Conservation (phyloP, 495 filamentous ascomycete species). For the Podospora sp. region DNA sequence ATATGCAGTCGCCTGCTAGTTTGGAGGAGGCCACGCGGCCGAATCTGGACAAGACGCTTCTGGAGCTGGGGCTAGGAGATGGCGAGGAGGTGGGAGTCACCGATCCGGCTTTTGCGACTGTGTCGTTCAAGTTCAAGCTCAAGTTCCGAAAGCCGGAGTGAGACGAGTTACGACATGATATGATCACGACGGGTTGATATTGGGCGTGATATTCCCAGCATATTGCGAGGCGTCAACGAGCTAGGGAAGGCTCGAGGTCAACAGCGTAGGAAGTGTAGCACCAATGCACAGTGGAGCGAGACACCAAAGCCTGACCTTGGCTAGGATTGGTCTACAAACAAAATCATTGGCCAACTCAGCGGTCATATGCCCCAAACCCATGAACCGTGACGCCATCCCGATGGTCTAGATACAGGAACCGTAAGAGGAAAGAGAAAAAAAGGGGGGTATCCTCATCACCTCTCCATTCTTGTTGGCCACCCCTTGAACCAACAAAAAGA, state of each 20-base stretch:
- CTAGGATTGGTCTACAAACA: neutral
- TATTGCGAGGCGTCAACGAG: slow-evolving; percentile 7
- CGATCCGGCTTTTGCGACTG: slow-evolving; percentile 75
- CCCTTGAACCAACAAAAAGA: neutral
- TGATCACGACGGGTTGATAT: neutral
- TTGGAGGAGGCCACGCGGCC: slow-evolving; percentile 78
- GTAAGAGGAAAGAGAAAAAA: slow-evolving; percentile 20
- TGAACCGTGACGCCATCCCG: slow-evolving; percentile 34
- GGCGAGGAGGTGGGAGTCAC: slow-evolving; percentile 70
- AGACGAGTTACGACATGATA: neutral
- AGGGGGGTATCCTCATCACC: slow-evolving; percentile 20
- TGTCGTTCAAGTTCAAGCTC: slow-evolving; percentile 70
- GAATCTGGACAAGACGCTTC: slow-evolving; percentile 75
- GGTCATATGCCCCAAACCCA: slow-evolving; percentile 3
- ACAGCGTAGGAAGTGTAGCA: neutral
- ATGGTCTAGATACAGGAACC: slow-evolving; percentile 16
- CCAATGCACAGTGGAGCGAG: neutral
- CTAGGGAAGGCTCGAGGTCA: neutral
- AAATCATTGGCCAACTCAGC: neutral
- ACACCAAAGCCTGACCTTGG: neutral
- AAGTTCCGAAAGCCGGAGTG: slow-evolving; percentile 35
- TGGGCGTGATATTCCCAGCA: neutral
- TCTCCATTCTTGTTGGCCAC: neutral
- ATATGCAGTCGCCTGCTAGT: slow-evolving; percentile 80
- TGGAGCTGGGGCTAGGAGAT: slow-evolving; percentile 51